Conservation (phyloP, 2,329 filamentous ascomycete species). For the Dothistroma pini region DNA sequence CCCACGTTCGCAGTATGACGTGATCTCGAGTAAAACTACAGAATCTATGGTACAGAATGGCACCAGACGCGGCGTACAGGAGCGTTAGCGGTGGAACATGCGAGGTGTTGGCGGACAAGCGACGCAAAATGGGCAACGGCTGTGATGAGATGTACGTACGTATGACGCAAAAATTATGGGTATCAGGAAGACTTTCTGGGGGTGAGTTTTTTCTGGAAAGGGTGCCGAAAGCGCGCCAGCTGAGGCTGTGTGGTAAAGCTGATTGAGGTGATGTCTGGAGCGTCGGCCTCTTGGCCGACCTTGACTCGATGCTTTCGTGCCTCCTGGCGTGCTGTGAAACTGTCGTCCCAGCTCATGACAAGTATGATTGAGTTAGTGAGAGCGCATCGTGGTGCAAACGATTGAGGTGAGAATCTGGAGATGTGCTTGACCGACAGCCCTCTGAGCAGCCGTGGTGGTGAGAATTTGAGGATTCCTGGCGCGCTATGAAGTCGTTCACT, state of each 20-base stretch:
- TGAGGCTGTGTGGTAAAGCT: not conserved
- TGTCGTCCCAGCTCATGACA: not conserved
- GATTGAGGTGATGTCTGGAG: not conserved
- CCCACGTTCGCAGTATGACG: slow-evolving; percentile 27
- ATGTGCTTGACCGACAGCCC: not conserved
- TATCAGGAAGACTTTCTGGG: not conserved
- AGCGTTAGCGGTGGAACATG: not conserved
- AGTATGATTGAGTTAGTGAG: not conserved
- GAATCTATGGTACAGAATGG: not conserved
- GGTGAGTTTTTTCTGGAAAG: not conserved
- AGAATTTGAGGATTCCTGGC: not conserved
- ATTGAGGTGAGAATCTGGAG: not conserved
- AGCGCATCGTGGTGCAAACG: not conserved
- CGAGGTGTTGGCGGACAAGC: not conserved
- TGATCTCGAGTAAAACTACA: slow-evolving; percentile 5
- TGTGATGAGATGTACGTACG: not conserved
- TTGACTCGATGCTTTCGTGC: not conserved
- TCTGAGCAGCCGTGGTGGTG: not conserved
- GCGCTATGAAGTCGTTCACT: not conserved
- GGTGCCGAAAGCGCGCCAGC: not conserved
- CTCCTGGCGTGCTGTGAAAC: not conserved
- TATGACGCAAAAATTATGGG: not conserved
- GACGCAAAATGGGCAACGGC: not conserved
- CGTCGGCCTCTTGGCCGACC: too few species aligned
- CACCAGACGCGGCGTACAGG: not conserved